Conservation (phyloP, 177 flowering plant species). For the Vitis hybrid region DNA sequence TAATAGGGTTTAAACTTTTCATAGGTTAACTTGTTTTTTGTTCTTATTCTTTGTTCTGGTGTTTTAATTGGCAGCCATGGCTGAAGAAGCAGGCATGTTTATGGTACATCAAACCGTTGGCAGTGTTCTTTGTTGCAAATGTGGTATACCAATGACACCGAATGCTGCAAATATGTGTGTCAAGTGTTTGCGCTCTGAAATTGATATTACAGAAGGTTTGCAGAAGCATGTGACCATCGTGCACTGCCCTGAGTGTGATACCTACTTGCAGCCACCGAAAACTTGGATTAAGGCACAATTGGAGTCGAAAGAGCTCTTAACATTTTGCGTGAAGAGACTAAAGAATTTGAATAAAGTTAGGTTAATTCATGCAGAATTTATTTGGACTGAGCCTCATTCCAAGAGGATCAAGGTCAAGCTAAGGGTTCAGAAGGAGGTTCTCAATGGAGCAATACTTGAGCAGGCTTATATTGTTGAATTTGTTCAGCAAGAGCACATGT, state of each 20-base stretch:
- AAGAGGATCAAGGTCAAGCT: constrained; percentile 38
- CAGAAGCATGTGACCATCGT: constrained; percentile 22
- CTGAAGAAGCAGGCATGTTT: constrained; percentile 32
- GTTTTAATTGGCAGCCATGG: constrained; percentile 20
- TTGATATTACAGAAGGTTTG: constrained; percentile 40
- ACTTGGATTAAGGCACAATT: constrained; percentile 39
- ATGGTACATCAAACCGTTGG: constrained; percentile 32
- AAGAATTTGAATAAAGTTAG: constrained; percentile 24
- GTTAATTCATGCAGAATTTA: constrained; percentile 29
- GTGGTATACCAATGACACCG: constrained; percentile 38
- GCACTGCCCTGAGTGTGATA: constrained; percentile 41
- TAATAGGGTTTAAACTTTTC: too few relatives aligned
- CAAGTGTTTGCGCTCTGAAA: constrained; percentile 35
- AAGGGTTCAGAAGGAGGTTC: constrained; percentile 36
- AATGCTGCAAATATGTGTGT: constrained; percentile 44
- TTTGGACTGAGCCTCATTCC: constrained; percentile 48
- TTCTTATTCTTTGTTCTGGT: too few relatives aligned
- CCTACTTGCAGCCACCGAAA: constrained; percentile 34
- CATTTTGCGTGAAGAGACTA: constrained; percentile 30
- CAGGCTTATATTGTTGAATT: constrained; percentile 38
- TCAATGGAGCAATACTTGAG: constrained; percentile 36
- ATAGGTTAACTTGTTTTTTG: neutral
- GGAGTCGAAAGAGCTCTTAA: constrained; percentile 36
- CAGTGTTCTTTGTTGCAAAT: constrained; percentile 36
- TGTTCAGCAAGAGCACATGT: constrained; percentile 33